Base-by-base conservation (phyloP, 2,329 filamentous ascomycete genomes). In the Thielaviopsis punctulata region DNA sequence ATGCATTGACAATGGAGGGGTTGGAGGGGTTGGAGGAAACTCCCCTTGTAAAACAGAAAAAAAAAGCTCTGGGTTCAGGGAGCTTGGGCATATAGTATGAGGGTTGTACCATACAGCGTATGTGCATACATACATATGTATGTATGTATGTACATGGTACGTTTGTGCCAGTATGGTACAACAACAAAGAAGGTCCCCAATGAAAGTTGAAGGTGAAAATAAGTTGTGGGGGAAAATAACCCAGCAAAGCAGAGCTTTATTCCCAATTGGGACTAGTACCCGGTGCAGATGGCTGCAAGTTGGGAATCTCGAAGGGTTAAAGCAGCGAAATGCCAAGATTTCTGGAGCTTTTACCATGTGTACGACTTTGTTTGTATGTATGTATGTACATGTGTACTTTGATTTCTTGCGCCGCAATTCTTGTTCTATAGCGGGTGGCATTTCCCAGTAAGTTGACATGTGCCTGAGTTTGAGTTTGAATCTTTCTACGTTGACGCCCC, bases 211-310 rank as follows among this genome's bases (percentile, higher is more conserved):
- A 27, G 25, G 48, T n/a, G n/a, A n/a, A n/a, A n/a, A n/a, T n/a
- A 27, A 27, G 10, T 10, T 27, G 25, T 27, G 25, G 53, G 43
- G 48, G 23, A 36, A 21, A 39, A 44, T 8, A 41, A 25, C 21
- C 22, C 36, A 15, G 36, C 15, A n/a, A 15, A 15, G 15, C n/a
- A 41, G 15, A 27, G 21, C 6, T n/a, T 45, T 25, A 39, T 52
- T 52, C 53, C 53, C 22, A 24, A 46, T 55, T 47, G 2, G 50
- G 50, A 24, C 45, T 55, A 52, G 53, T 51, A 52, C 43, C 23
- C 18, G 46, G 53, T 55, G 50, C 22, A 49, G 49, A 50, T 47
- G 50, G 53, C 52, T 55, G 53, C 46, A 49, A 55, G 36, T 41
- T 41, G 36, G 36, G 36, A 41, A 18, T 18, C n/a, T 9, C 7